Base-by-base conservation (phyloP, 345 rosid species). In the Corchorus olitorius region DNA sequence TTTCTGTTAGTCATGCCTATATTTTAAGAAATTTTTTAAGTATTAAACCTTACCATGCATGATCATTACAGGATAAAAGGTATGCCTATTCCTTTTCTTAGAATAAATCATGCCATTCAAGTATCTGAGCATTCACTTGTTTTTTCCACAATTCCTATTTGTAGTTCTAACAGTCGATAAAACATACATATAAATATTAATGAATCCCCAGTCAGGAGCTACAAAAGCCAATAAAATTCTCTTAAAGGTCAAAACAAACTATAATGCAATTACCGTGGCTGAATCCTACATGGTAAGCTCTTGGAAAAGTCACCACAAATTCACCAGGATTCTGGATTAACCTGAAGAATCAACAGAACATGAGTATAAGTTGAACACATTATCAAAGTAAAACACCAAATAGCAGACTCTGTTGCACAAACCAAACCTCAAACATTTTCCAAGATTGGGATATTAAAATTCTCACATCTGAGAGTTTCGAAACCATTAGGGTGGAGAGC, bases 231-330 rank as follows among this genome's bases (percentile, higher is more conserved):
- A 71, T 49, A 55, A 75, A 61, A 48, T 33, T 70, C 20, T 66
- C 16, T 65, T 34, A 80, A 70, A 59, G 43, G 27, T 22, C 72
- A 19, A 73, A 76, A 53, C 41, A 75, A 79, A 78, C 33, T 49
- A 63, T 67, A 79, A 78, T 83, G 66, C 77, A 78, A 85, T 92
- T 93, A 97, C 99, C 98, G n/a, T 97, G 99, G 91, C 99, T 97
- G 97, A 97, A 94, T 84, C 99, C 99, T 77, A 89, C 91, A 85
- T 97, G 99, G 83, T 97, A 97, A 75, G 98, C 97, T 87, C 99
- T 87, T 43, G 99, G 99, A 84, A 97, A 97, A 74, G 99, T 97
- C 87, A 97, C 99, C 65, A 97, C 99, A 82, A 92, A 97, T 86
- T 97, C 99, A 85, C 99, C 99, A 70, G 97, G 98, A 85, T 90